Evolutionary conservation across 352 stramenopile species (phyloP), one percentile per base, ranked within the genome.

Genomic region (Phytopythium vexans): DNA sequence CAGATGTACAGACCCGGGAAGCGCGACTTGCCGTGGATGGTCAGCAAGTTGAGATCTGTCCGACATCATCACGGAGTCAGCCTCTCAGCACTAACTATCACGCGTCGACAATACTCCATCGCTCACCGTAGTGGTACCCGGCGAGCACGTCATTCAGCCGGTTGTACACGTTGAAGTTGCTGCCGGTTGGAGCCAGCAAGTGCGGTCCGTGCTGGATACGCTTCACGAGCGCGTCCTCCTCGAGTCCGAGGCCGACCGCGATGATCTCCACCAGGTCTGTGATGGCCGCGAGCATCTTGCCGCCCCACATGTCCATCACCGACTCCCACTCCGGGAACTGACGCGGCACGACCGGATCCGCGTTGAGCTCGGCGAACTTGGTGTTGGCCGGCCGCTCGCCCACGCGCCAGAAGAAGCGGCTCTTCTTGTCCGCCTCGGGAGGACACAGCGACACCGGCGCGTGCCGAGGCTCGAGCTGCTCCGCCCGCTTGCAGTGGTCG

Each of bases 401-500:
- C 31, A 97, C 74, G 52, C 90, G 86, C 92, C 92, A 98, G 68
- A 98, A 98, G 72, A 97, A 98, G 50, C 92, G 85, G 70, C 90
- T 97, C 72, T 98, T 98, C 62, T 93, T 90, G 68, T 98, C 89
- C 11, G 86, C 78, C 64, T 95, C 79, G 3, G 89, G 89, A 12
- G 88, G 88, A 63, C 88, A 97, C 53, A 96, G 65, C 44, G 86
- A 92, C 48, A 93, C 67, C 0, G 89, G 90, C 34, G 60, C 69
- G 55, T 96, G 57, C 40, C 78, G 71, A 56, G 80, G 74, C 8
- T 74, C 65, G 27, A 92, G 53, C 37, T 41, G 44, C 52, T 74
- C 72, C 2, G 75, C 81, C 8, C 80, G 72, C 21, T 61, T 63
- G 60, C 87, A 97, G 65, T 97, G 90, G 65, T 95, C 76, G 40